Evolutionary conservation across 192 early-diverging fungal species (phyloP), one percentile per base, ranked within the genome.

Genomic region (Podila minutissima): DNA sequence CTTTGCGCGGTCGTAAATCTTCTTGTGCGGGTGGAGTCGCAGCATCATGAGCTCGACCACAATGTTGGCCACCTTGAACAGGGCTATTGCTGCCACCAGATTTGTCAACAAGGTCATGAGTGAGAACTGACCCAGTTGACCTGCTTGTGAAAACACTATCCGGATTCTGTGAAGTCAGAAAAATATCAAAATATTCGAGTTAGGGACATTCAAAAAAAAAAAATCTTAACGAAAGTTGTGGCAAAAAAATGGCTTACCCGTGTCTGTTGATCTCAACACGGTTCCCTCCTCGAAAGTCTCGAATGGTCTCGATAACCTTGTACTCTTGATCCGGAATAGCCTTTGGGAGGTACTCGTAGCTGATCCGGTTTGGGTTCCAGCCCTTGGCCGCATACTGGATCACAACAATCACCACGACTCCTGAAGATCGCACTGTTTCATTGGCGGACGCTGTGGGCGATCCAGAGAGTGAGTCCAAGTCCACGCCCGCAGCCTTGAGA

Each of bases 371-470:
- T 3, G 69, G 64, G 65, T 82, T 74, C 68, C 77, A 81, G 19
- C 77, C 77, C 29, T 81, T 81, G 62, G 77, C 77, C 6, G 70
- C 63, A 51, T 85, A 85, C 50, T 85, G 74, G 32, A 85, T 85
- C 10, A 82, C 79, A 13, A 85, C 75, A 29, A 83, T 82, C 6
- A 85, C 76, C 2, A 85, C 84, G 2, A 85, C 67, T 5, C 84
- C 84, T 2, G 81, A 74, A 5, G 71, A 67, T 53, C 84, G 63
- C 32, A 79, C 73, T 17, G 69, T 72, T 58, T 85, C 84, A 5
- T 66, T 70, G 15, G 20, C 58, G n/a, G 37, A 28, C 4, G 70
- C 64, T n/a, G 60, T 60, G 17, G 74, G 74, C 3, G 74, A 32
- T 46, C 26, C 29, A 15, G 73, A 75, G 7, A 62, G 65, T 13